phyloP scores from a whole-genome alignment of 352 stramenopile species.

The Pythium sp. region DNA sequence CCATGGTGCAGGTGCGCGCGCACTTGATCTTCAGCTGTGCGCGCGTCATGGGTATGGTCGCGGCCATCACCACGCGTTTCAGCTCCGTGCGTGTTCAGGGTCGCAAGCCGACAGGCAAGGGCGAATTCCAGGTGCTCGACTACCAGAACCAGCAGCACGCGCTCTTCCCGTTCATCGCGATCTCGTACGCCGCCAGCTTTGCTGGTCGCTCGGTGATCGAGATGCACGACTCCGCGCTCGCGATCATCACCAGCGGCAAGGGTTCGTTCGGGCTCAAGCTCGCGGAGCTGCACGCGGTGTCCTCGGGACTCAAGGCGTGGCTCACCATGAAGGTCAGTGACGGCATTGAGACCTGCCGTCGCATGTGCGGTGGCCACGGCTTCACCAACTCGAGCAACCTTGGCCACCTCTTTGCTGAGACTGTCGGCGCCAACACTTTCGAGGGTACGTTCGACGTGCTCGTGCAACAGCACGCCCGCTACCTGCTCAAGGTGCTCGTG shows the following conservation, averaged over 20 bases:
- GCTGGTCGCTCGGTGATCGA: slow-evolving; percentile 18
- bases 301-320: slow-evolving; percentile 43
- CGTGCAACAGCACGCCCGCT: slow-evolving; percentile 60
- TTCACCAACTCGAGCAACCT: slow-evolving; percentile 21
- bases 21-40: slow-evolving; percentile 1
- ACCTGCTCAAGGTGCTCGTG: slow-evolving; percentile 40
- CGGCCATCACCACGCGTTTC: slow-evolving; percentile 32
- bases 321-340: slow-evolving; percentile 29
- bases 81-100: slow-evolving; percentile 29
- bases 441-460: slow-evolving; percentile 79
- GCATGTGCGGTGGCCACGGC: slow-evolving; percentile 25
- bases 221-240: slow-evolving; percentile 19
- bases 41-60: slow-evolving; percentile 15
- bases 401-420: slow-evolving; percentile 28
- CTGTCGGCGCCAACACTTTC: slow-evolving; percentile 48
- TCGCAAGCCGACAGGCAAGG: slow-evolving; percentile 19
- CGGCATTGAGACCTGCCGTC: slow-evolving; percentile 31
- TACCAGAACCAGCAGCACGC: slow-evolving; percentile 40
- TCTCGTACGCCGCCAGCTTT: slow-evolving; percentile 45
- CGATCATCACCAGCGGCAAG: no score
- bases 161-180: slow-evolving; percentile 36
- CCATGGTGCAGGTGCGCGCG: slow-evolving; percentile 29
- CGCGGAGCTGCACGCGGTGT: slow-evolving; percentile 35
- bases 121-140: slow-evolving; percentile 34
- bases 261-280: slow-evolving; percentile 24